Conservation (phyloP, 495 filamentous ascomycete species). For the Penicillium dipodomyicola region DNA sequence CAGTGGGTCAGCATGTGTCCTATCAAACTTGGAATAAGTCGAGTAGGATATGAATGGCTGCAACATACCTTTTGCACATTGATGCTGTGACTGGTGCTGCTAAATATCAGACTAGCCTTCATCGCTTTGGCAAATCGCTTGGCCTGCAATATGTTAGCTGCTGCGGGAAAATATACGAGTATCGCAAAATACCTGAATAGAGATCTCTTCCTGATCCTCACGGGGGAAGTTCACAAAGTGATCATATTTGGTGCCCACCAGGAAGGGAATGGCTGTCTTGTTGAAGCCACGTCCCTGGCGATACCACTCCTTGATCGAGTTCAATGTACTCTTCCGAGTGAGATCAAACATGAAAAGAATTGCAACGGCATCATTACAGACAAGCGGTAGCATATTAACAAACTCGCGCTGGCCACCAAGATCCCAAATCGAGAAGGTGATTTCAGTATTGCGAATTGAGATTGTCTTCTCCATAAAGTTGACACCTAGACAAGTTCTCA, state of each 20-base stretch:
- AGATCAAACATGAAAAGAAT: constrained; percentile 99
- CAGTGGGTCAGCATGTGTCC: constrained; percentile 20
- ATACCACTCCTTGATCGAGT: constrained; percentile 99
- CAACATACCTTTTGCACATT: constrained; percentile 91
- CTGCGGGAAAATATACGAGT: not conserved
- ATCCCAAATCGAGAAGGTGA: constrained; percentile 99
- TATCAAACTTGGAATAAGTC: not conserved
- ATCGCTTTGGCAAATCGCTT: constrained; percentile 96
- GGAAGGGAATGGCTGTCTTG: constrained; percentile 96
- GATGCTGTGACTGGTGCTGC: constrained; percentile 97
- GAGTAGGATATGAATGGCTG: not conserved
- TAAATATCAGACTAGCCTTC: constrained; percentile 96
- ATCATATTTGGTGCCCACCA: constrained; percentile 97
- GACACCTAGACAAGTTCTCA: constrained; percentile 56
- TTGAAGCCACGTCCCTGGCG: constrained; percentile 97
- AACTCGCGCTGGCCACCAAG: constrained; percentile 97
- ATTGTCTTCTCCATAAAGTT: constrained; percentile 99
- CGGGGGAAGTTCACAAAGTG: constrained; percentile 97
- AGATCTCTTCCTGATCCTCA: constrained; percentile 98
- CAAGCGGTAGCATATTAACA: constrained; percentile 97
- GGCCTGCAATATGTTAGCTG: constrained; percentile 54
- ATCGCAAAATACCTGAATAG: constrained; percentile 68
- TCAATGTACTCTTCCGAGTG: constrained; percentile 94
- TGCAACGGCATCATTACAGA: constrained; percentile 97
- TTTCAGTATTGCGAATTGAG: constrained; percentile 98